A percentile compares a stretch with the other conserved stretches of the same genome.
phyloP scores from a whole-genome alignment of 768 basidiomycete genomes.

The Kwoniella europaea region DNA sequence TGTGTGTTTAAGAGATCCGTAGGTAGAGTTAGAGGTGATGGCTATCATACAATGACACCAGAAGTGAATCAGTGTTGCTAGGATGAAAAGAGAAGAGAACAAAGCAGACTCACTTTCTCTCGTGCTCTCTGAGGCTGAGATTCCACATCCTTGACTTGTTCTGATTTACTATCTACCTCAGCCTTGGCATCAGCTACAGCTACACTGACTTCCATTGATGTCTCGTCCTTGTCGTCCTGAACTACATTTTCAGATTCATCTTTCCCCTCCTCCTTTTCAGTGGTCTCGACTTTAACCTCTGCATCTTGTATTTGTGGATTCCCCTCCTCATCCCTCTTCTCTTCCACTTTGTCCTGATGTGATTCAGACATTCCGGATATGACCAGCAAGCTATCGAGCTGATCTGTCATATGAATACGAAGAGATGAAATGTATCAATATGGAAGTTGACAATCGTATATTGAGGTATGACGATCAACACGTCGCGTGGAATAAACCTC shows the following conservation, averaged over 20 bases:
- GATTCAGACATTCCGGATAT: not conserved
- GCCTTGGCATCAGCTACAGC: not conserved
- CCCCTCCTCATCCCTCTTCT: not conserved
- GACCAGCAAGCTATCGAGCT: not conserved
- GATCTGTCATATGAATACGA: not conserved
- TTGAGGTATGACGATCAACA: slow-evolving; percentile 8
- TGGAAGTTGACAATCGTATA: not conserved
- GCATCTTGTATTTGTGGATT: not conserved
- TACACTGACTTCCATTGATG: not conserved
- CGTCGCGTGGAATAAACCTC: slow-evolving; percentile 11
- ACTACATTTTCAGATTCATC: not conserved
- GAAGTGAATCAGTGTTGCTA: too few species aligned
- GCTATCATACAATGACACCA: slow-evolving; percentile 6
- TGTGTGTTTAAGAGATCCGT: slow-evolving; percentile 31
- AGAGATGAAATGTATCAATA: not conserved
- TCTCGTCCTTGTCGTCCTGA: not conserved
- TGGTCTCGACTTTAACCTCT: not conserved
- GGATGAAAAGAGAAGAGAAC: not conserved
- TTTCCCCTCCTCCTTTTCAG: not conserved
- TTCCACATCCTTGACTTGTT: not conserved
- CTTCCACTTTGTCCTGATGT: not conserved
- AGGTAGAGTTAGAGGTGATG: slow-evolving; percentile 15
- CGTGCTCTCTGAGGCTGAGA: not conserved
- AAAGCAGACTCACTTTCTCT: slow-evolving; percentile 7
- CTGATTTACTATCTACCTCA: not conserved